phyloP scores from a whole-genome alignment of 768 basidiomycete species.

The Leccinum variicolor region DNA sequence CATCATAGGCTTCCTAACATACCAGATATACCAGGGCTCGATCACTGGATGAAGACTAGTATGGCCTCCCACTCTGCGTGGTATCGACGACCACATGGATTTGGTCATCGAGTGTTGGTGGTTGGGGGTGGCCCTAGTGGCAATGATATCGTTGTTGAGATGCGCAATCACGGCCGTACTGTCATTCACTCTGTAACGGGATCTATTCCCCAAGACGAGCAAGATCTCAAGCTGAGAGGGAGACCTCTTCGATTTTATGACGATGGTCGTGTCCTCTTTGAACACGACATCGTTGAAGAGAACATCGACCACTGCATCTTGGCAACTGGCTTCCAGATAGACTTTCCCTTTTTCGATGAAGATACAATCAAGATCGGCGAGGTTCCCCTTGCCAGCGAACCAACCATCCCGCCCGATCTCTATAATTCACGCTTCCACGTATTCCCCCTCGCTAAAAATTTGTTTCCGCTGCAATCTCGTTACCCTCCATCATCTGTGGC shows the following conservation, averaged over 20 bases:
- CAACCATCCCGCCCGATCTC: slow-evolving; percentile 48
- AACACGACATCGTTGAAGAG: slow-evolving; percentile 53
- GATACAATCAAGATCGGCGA: slow-evolving; percentile 33
- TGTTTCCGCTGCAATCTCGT: slow-evolving; percentile 57
- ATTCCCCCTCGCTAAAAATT: slow-evolving; percentile 67
- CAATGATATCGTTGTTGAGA: slow-evolving; percentile 59
- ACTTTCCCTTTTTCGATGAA: slow-evolving; percentile 58
- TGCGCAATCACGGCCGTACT: slow-evolving; percentile 40
- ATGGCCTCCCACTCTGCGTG: slow-evolving; percentile 64
- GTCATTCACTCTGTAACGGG: slow-evolving; percentile 57
- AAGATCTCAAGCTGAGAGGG: slow-evolving; percentile 39
- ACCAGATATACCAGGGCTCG: slow-evolving; percentile 58
- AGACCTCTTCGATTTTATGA: slow-evolving; percentile 40
- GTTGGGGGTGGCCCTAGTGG: slow-evolving; percentile 65
- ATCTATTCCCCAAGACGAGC: slow-evolving; percentile 29
- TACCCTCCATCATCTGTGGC: slow-evolving; percentile 52
- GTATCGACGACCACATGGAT: slow-evolving; percentile 53
- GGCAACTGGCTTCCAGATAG: slow-evolving; percentile 71
- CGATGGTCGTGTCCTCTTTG: slow-evolving; percentile 50
- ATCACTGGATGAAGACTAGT: slow-evolving; percentile 49
- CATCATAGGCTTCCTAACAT: slow-evolving; percentile 66
- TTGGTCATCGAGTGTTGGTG: slow-evolving; percentile 41
- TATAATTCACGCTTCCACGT: slow-evolving; percentile 64
- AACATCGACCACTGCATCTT: slow-evolving; percentile 63
- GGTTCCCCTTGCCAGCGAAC: slow-evolving; percentile 37